phyloP scores from a whole-genome alignment of 148 eudicot genomes.

The Rhododendron vialii region DNA sequence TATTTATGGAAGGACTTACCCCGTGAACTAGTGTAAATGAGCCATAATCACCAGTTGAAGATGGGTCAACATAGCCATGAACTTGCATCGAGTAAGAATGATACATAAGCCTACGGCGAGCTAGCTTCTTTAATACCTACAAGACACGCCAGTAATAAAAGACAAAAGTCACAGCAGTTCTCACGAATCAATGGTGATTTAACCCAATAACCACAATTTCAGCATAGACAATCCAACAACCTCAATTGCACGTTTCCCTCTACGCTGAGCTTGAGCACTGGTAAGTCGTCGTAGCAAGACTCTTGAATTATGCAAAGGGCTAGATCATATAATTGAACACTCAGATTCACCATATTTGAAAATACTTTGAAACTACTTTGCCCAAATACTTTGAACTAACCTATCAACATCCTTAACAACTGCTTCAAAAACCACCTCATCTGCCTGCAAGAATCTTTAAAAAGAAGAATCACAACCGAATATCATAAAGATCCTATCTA shows the following conservation, averaged over 20 bases:
- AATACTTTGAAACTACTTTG: neutral
- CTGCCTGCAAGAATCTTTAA: conserved; percentile 47
- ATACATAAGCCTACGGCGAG: conserved; percentile 66
- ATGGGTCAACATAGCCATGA: conserved; percentile 74
- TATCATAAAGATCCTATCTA: neutral
- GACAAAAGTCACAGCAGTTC: neutral
- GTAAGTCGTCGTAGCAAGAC: conserved; percentile 81
- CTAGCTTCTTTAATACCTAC: conserved; percentile 87
- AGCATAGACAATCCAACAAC: conserved; percentile 28
- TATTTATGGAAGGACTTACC: conserved; percentile 48
- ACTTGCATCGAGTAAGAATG: conserved; percentile 99
- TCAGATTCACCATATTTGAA: neutral
- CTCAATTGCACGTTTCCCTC: conserved; percentile 97
- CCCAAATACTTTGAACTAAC: conserved; percentile 29
- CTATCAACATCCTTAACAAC: conserved; percentile 65
- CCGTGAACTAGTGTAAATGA: conserved; percentile 89
- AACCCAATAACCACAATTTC: neutral
- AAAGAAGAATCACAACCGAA: neutral
- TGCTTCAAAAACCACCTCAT: conserved; percentile 91
- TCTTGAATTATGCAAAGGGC: conserved; percentile 72
- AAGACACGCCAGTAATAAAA: neutral
- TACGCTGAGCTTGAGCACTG: conserved; percentile 83
- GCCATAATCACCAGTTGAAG: conserved; percentile 44
- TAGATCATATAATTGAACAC: conserved; percentile 24
- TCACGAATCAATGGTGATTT: neutral